These are phyloP conservation scores for Perkinsus olseni DNA, from an alignment of 169 alveolate species.

Conservation along the genomic window DNA sequence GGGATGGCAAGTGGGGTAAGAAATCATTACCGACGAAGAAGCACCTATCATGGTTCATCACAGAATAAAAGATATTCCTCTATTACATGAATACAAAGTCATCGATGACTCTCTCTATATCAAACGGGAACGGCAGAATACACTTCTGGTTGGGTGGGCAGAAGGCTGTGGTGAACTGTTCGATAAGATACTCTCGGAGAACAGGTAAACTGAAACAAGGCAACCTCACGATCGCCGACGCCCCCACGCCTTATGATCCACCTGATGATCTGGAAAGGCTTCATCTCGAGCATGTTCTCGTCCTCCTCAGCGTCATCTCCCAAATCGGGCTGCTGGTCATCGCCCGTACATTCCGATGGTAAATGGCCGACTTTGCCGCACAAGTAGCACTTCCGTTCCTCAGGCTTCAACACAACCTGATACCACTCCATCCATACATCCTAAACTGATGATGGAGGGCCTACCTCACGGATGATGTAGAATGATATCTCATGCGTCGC, in stretches of 20 bases:
- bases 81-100: slow-evolving; percentile 87
- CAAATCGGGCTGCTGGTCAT: too few relatives aligned
- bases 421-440: too few relatives aligned
- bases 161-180: not conserved
- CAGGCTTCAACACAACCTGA: too few relatives aligned
- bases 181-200: slow-evolving; percentile 50
- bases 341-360: too few relatives aligned
- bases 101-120: slow-evolving; percentile 88
- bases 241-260: too few relatives aligned
- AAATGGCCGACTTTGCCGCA: too few relatives aligned
- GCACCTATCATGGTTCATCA: not conserved
- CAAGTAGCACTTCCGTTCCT: too few relatives aligned
- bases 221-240: not conserved
- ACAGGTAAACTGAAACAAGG: slow-evolving; percentile 14
- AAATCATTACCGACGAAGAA: slow-evolving; percentile 96
- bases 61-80: not conserved
- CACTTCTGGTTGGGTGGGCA: not conserved
- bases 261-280: too few relatives aligned
- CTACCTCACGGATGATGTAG: slow-evolving; percentile 77
- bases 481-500: slow-evolving; percentile 92
- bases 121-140: slow-evolving; percentile 46
- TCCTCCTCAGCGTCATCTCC: too few relatives aligned
- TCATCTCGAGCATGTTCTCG: too few relatives aligned
- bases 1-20: slow-evolving; percentile 88
- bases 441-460: too few relatives aligned